Conservation (phyloP, 2,329 filamentous ascomycete genomes). For the Stagonosporopsis tanaceti region DNA sequence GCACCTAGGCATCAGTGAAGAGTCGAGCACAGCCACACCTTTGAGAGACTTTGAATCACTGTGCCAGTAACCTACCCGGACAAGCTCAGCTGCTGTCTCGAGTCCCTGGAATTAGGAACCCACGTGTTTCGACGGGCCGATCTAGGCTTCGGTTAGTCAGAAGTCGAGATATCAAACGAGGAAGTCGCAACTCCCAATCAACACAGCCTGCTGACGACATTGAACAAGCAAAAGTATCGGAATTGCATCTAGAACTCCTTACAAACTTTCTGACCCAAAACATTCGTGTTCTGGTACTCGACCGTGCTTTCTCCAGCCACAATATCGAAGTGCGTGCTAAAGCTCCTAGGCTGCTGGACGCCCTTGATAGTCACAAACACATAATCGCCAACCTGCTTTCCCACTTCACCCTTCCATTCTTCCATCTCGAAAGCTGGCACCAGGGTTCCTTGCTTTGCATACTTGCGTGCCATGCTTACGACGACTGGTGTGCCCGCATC, state of each 20-base stretch:
- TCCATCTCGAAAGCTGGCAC: constrained; percentile 10
- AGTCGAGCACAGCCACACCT: neutral
- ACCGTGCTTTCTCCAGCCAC: constrained; percentile 7
- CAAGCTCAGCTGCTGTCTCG: neutral
- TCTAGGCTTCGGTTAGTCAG: neutral
- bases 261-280: neutral
- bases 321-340: constrained; percentile 8
- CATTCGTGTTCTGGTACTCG: neutral
- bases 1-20: neutral
- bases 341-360: constrained; percentile 3
- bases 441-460: constrained; percentile 3
- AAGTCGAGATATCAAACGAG: neutral
- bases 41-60: neutral
- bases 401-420: constrained; percentile 11
- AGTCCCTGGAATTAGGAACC: neutral
- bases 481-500: constrained; percentile 1
- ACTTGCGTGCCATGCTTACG: constrained; percentile 8
- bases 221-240: neutral
- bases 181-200: neutral
- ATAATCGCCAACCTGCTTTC: constrained; percentile 5
- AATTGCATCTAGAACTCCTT: neutral
- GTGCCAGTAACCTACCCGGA: neutral
- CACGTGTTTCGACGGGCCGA: neutral
- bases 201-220: too few relatives aligned
- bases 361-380: constrained; percentile 7